Base-by-base conservation (phyloP, 2,329 filamentous ascomycete species). In the Penicillium aurantiogriseum region DNA sequence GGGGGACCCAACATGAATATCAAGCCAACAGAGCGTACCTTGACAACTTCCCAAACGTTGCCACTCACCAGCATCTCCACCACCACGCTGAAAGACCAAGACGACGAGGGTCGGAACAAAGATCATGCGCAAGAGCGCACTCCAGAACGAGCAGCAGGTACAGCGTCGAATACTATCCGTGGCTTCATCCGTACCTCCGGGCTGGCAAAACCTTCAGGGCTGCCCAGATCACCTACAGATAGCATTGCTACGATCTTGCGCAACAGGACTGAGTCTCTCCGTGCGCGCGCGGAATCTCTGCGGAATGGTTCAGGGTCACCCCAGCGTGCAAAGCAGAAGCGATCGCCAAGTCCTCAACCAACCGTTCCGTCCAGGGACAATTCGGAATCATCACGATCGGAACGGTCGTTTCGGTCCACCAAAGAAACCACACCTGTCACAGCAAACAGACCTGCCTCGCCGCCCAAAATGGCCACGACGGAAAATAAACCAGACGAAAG, bases 131-230 rank as follows among this genome's bases (percentile, higher is more conserved):
- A 62, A 55, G 46, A 51, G 19, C 51, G 21, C 39, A 10, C 7
- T n/a, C 46, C 27, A 55, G 42, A 56, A 51, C 17, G 49, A 53
- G 17, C 49, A 35, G 23, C 44, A 43, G 46, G 56, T 64, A 56
- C 59, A 58, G 39, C 63, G 46, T 27, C 63, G 45, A 60, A 59
- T 46, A 60, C 63, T 62, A 73, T 72, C 58, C 70, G 68, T 74
- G 73, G 72, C 53, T 73, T 65, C 72, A 75, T 70, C 71, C 73
- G 63, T 71, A 74, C 66, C 54, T 63, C 68, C 61, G 71, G 65
- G 39, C 63, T 69, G 48, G 64, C 63, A 51, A 69, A 59, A 46
- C 62, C 69, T n/a, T 61, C 62, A 6, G 69, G 66, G 35, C 62
- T 69, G 25, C 64, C 61, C 6, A 70, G 63, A 48, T 66, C 69